Conservation (phyloP, 768 basidiomycete species). For the Suillus occidentalis region DNA sequence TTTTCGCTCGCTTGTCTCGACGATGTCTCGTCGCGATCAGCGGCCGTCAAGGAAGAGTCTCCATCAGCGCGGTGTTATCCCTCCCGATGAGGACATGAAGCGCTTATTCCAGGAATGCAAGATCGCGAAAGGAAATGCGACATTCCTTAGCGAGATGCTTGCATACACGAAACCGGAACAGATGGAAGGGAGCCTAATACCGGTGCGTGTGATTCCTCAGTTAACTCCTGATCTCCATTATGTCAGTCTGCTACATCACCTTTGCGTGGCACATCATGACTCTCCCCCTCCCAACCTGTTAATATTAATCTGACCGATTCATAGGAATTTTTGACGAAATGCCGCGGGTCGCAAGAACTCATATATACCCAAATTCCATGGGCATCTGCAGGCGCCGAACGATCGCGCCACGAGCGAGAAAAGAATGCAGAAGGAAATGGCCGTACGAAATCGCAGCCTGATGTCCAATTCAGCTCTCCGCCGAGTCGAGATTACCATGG, state of each 20-base stretch:
- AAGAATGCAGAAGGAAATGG: slow-evolving; percentile 22
- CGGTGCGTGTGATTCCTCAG: slow-evolving; percentile 41
- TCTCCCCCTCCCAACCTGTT: not conserved
- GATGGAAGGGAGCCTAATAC: slow-evolving; percentile 62
- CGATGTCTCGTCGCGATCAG: not conserved
- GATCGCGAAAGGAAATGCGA: slow-evolving; percentile 80
- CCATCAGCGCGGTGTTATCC: slow-evolving; percentile 46
- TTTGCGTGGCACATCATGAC: not conserved
- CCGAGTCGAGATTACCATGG: slow-evolving; percentile 15
- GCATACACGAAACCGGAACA: slow-evolving; percentile 70
- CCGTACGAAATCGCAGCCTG: slow-evolving; percentile 17
- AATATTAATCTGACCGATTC: not conserved
- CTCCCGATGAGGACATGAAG: slow-evolving; percentile 82
- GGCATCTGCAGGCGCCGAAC: slow-evolving; percentile 82
- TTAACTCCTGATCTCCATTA: not conserved
- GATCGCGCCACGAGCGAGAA: slow-evolving; percentile 46
- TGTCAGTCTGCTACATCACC: not conserved
- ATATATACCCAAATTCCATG: slow-evolving; percentile 87
- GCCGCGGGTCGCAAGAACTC: slow-evolving; percentile 79
- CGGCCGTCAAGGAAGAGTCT: not conserved
- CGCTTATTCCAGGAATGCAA: slow-evolving; percentile 84
- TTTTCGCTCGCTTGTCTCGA: not conserved
- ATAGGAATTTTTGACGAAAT: slow-evolving; percentile 83
- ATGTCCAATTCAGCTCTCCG: not conserved
- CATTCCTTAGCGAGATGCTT: slow-evolving; percentile 69